A percentile compares a stretch with the other conserved stretches of the same genome.
phyloP scores from a whole-genome alignment of 345 rosid genomes.

The Gossypium mustelinum region DNA sequence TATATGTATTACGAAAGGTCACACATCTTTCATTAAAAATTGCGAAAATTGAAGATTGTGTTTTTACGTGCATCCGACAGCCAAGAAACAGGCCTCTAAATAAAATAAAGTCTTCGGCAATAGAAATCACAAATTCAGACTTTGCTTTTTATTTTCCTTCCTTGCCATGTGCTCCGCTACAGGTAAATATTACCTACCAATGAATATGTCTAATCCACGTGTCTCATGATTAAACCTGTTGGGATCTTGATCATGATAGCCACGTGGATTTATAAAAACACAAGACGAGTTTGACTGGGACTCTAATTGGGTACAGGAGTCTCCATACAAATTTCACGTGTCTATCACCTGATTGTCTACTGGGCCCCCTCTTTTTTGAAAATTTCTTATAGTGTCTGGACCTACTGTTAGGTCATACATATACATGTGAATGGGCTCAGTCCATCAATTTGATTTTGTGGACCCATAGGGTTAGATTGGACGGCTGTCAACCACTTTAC shows the following conservation, averaged over 20 bases:
- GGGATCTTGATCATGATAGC: not conserved
- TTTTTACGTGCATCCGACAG: not conserved
- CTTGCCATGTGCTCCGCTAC: too few relatives aligned
- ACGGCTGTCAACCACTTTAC: not conserved
- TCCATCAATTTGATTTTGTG: not conserved
- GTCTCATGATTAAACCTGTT: not conserved
- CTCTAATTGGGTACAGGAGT: not conserved
- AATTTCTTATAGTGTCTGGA: not conserved
- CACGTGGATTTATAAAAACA: conserved; percentile 2
- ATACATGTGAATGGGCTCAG: conserved; percentile 25
- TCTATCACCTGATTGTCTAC: conserved; percentile 4
- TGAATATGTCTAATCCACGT: not conserved
- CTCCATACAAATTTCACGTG: conserved; percentile 6
- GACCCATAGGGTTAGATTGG: conserved; percentile 4
- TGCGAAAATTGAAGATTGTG: not conserved
- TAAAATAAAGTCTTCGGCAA: too few relatives aligned
- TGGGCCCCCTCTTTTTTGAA: not conserved
- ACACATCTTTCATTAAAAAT: too few relatives aligned
- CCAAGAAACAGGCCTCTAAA: too few relatives aligned
- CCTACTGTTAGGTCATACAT: conserved; percentile 19
- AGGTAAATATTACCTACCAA: too few relatives aligned
- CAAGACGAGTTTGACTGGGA: not conserved
- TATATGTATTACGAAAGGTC: too few relatives aligned
- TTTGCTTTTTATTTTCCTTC: too few relatives aligned
- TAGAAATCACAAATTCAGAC: too few relatives aligned